A percentile compares a stretch with the other conserved stretches of the same genome.
These are phyloP conservation scores for Penicillium oxalicum DNA, from an alignment of 2,329 filamentous ascomycete species.

Conservation along the genomic window DNA sequence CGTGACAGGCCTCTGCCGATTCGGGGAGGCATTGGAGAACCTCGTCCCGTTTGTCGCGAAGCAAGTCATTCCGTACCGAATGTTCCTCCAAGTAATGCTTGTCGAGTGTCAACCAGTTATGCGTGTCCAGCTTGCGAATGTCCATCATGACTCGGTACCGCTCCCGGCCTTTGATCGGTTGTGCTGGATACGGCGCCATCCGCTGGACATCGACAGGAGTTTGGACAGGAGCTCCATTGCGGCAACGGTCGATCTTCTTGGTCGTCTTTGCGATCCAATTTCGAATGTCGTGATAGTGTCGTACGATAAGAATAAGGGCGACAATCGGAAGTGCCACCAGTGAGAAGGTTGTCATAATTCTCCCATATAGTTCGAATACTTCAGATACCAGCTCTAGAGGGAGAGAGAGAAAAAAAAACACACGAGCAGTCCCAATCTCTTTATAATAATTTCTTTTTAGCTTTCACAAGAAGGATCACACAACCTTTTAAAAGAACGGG, in stretches of 20 bases:
- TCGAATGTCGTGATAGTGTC: conserved; percentile 19
- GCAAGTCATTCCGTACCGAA: conserved; percentile 36
- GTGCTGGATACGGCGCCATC: conserved; percentile 34
- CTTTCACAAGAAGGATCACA: too few relatives aligned
- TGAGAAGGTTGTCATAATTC: conserved; percentile 31
- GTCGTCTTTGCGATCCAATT: conserved; percentile 7
- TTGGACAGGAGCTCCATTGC: conserved; percentile 7
- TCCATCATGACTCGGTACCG: conserved; percentile 45
- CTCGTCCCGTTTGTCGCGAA: conserved; percentile 34
- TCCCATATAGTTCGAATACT: conserved; percentile 9
- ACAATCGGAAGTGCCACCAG: conserved; percentile 26
- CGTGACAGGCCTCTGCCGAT: conserved; percentile 42
- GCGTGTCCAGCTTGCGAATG: conserved; percentile 40
- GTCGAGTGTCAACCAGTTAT: conserved; percentile 48
- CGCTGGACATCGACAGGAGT: conserved; percentile 25
- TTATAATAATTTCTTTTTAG: too few relatives aligned
- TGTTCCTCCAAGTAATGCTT: conserved; percentile 43
- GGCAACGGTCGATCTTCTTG: neutral
- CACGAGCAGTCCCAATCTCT: too few relatives aligned
- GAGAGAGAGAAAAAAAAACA: too few relatives aligned
- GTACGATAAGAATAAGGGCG: conserved; percentile 24
- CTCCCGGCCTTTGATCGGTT: conserved; percentile 35
- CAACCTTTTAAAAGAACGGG: neutral
- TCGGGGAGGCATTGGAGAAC: conserved; percentile 44
- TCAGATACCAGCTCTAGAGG: neutral